phyloP scores from a whole-genome alignment of 129 eudicot species.

The Deinandra increscens region DNA sequence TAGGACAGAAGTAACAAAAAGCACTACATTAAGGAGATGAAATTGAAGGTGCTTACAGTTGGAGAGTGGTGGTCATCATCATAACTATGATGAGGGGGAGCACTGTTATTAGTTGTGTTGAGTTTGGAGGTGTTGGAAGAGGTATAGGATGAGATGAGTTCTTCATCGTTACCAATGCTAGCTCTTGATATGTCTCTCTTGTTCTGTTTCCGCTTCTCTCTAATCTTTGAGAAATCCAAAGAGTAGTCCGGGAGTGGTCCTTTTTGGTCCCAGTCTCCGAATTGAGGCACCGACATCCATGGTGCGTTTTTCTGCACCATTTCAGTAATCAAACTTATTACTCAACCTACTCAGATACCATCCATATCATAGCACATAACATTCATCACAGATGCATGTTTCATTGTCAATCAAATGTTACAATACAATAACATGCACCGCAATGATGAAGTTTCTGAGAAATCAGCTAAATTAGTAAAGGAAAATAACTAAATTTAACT shows the following conservation, averaged over 20 bases:
- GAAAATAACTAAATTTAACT: not conserved
- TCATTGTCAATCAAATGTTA: not conserved
- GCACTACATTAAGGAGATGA: not conserved
- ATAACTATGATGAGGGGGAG: conserved; percentile 43
- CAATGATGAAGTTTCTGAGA: not conserved
- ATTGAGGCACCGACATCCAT: conserved; percentile 97
- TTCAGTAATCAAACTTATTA: not conserved
- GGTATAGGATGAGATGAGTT: conserved; percentile 35
- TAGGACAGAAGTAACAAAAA: not conserved
- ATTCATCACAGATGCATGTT: not conserved
- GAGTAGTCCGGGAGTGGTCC: conserved; percentile 90
- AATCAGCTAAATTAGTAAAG: not conserved
- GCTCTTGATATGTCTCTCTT: conserved; percentile 89
- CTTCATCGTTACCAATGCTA: conserved; percentile 92
- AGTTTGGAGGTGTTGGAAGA: conserved; percentile 43
- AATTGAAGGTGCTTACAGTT: conserved; percentile 50
- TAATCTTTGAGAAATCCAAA: conserved; percentile 80
- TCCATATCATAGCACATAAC: not conserved
- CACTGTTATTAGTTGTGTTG: conserved; percentile 30
- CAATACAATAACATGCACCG: not conserved
- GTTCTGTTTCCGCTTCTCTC: conserved; percentile 92
- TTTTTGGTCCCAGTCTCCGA: conserved; percentile 97
- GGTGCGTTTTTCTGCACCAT: conserved; percentile 62
- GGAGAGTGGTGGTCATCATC: conserved; percentile 67
- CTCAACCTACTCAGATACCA: not conserved